phyloP scores from a whole-genome alignment of 2,329 filamentous ascomycete genomes.

The Fusarium chlamydosporum region DNA sequence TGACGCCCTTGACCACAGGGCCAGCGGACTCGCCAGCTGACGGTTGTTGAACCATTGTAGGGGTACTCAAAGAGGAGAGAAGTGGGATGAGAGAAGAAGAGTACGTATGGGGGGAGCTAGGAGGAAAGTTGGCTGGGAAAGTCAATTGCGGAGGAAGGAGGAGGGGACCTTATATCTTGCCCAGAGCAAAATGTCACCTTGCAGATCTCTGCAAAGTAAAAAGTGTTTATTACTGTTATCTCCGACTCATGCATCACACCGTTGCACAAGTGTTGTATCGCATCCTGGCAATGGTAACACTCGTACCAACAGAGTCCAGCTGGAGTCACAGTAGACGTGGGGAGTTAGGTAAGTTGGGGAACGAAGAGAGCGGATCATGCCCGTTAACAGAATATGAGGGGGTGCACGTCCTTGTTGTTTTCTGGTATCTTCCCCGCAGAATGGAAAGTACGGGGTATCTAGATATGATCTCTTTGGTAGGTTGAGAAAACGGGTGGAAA shows the following conservation, averaged over 20 bases:
- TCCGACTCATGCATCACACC: constrained; percentile 11
- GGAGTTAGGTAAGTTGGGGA: constrained; percentile 42
- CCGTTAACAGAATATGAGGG: constrained; percentile 21
- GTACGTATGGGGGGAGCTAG: neutral
- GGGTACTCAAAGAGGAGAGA: neutral
- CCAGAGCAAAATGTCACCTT: neutral
- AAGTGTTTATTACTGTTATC: neutral
- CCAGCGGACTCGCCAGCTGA: constrained; percentile 68
- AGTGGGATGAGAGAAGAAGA: neutral
- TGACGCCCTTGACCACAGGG: constrained; percentile 74
- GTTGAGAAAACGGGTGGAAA: constrained; percentile 17
- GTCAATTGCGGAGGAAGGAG: neutral
- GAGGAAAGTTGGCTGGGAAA: neutral
- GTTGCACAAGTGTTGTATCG: neutral
- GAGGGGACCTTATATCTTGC: constrained; percentile 27
- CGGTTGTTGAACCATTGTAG: constrained; percentile 25
- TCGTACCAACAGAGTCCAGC: constrained; percentile 17
- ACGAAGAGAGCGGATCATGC: constrained; percentile 26
- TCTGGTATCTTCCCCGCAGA: constrained; percentile 16
- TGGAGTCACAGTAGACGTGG: constrained; percentile 40
- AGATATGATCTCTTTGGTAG: constrained; percentile 16
- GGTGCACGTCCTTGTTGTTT: constrained; percentile 24
- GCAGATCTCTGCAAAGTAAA: constrained; percentile 13
- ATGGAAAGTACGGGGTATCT: constrained; percentile 8
- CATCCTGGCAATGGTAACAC: constrained; percentile 7